Percentiles rank a stretch among this genome's conserved stretches.
Evolutionary conservation across 2,329 filamentous ascomycete species (phyloP).

Genomic region (Epichloe sp.): DNA sequence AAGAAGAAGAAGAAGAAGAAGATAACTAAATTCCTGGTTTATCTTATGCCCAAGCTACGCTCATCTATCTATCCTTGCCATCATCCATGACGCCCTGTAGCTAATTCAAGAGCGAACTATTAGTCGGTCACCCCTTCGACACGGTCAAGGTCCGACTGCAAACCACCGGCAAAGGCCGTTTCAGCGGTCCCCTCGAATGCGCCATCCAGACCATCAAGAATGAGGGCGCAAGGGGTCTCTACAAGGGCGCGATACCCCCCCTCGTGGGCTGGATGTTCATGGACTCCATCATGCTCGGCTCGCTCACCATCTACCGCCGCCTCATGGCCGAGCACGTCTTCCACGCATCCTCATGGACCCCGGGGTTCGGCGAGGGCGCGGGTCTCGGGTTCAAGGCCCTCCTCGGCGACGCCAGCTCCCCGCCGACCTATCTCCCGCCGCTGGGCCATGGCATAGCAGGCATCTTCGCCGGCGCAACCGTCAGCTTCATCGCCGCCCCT

Average conservation of each 20-base stretch:
- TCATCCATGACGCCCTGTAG: too few species aligned
- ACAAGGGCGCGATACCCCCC: constrained; percentile 83
- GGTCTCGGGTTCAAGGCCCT: constrained; percentile 8
- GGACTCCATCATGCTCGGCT: constrained; percentile 85
- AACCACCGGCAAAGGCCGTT: constrained; percentile 64
- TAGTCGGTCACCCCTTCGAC: constrained; percentile 72
- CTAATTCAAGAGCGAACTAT: too few species aligned
- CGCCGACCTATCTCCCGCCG: constrained; percentile 44
- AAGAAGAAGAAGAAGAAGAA: too few species aligned
- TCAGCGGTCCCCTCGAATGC: constrained; percentile 78
- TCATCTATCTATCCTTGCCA: too few species aligned
- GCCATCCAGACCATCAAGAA: constrained; percentile 70
- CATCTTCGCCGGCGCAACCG: constrained; percentile 74
- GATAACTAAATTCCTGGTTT: too few species aligned
- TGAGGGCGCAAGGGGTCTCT: constrained; percentile 74
- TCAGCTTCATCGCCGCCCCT: constrained; percentile 83
- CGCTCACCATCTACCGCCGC: constrained; percentile 77
- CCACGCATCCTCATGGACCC: constrained; percentile 27
- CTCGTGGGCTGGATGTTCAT: constrained; percentile 98
- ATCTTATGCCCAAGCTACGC: too few species aligned
- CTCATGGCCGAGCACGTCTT: constrained; percentile 73
- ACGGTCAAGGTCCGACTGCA: constrained; percentile 95
- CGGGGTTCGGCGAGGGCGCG: constrained; percentile 12
- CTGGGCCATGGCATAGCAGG: constrained; percentile 82
- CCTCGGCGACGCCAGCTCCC: background rate